Evolutionary conservation across 495 filamentous ascomycete species (phyloP).

Genomic region (Letharia columbiana): DNA sequence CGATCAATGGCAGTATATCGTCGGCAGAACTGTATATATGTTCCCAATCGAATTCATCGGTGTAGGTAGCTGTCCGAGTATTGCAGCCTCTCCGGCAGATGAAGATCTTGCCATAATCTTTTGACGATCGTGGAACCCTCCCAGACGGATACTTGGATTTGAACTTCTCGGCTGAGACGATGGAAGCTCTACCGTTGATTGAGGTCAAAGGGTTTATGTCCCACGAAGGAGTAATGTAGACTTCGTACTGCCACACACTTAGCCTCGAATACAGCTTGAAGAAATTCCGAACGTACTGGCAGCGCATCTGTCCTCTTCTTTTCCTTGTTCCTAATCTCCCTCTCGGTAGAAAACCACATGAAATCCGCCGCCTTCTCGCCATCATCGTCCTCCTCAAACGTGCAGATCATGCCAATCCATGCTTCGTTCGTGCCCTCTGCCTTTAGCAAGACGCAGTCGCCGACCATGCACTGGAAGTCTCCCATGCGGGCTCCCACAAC

Average conservation of each 20-base stretch:
- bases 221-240: slow-evolving; percentile 79
- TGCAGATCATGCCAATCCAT: slow-evolving; percentile 81
- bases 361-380: slow-evolving; percentile 62
- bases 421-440: slow-evolving; percentile 73
- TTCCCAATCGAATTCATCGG: slow-evolving; percentile 88
- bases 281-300: slow-evolving; percentile 27
- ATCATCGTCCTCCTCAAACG: slow-evolving; percentile 64
- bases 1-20: slow-evolving; percentile 53
- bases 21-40: slow-evolving; percentile 61
- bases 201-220: slow-evolving; percentile 80
- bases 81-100: slow-evolving; percentile 85
- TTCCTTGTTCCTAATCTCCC: slow-evolving; percentile 72
- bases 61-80: slow-evolving; percentile 80
- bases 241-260: slow-evolving; percentile 50
- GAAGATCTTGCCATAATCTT: slow-evolving; percentile 80
- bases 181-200: slow-evolving; percentile 77
- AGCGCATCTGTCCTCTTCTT: slow-evolving; percentile 78
- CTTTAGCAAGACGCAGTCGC: slow-evolving; percentile 79
- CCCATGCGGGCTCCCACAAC: slow-evolving; percentile 83
- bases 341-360: slow-evolving; percentile 86
- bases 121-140: slow-evolving; percentile 60
- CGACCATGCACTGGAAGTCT: slow-evolving; percentile 68
- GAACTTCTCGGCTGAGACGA: slow-evolving; percentile 67
- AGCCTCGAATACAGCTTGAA: not conserved
- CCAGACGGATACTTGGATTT: slow-evolving; percentile 63